Evolutionary conservation across 352 stramenopile genomes (phyloP), one percentile per base, ranked within the genome.

Genomic region (Phytophthora sansomeana): DNA sequence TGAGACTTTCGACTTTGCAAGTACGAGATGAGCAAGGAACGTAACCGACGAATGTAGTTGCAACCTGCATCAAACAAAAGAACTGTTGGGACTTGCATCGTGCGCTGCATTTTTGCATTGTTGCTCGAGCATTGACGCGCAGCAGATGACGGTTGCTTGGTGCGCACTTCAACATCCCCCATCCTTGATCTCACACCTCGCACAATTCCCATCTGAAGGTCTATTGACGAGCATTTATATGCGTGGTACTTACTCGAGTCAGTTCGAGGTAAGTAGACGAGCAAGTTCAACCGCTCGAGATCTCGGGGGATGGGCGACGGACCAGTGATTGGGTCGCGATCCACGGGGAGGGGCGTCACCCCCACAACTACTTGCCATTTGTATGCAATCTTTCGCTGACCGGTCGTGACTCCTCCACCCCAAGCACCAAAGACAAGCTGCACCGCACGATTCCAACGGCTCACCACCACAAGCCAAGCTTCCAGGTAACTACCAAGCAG

Each of bases 401-500:
- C 1, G 10, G 9, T 42, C n/a, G 13, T 8, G 50, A 26, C 49
- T 4, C 28, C 5, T 7, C 11, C 9, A 17, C 14, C 3, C 63
- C 64, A 68, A 72, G 58, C 64, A 68, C 64, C 64, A 72, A 63
- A 71, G 57, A 64, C 62, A 69, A 63, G 62, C 41, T 63, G 60
- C 30, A 47, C 60, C 60, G 1, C 43, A 63, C 60, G 43, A 52
- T 63, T 62, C 51, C 51, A 51, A 50, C 17, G 42, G 42, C 52
- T 48, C 60, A 68, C 50, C 57, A 55, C 64, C 65, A 69, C 58
- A 69, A 48, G 52, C 38, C 58, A 69, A 69, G 50, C 17, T 29
- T 38, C 30, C 55, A 67, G 57, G 56, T 72, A 52, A 52, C 47
- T 21, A 33, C 21, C 21, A 24, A 24, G 21, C 21, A 24, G 21